A percentile compares a stretch with the other conserved stretches of the same genome.
Conservation (phyloP, 345 rosid genomes). For the Nasturtium officinale region DNA sequence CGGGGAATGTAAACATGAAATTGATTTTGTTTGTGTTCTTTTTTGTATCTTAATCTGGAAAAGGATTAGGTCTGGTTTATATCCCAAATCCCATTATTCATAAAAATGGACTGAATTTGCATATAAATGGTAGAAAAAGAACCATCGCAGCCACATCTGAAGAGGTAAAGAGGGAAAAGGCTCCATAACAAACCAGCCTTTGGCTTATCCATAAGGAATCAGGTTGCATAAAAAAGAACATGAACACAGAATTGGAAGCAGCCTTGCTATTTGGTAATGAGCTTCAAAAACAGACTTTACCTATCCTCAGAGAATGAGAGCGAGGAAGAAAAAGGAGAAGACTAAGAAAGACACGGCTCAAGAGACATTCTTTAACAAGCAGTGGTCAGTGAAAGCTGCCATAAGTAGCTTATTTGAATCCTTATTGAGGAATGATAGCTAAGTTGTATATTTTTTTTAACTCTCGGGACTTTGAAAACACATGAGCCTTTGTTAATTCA, state of each 20-base stretch:
- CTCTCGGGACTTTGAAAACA: background rate
- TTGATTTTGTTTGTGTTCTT: background rate
- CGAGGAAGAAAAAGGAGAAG: background rate
- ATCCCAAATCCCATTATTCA: too few species aligned
- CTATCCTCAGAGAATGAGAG: background rate
- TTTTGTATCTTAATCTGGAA: background rate
- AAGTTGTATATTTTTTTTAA: background rate
- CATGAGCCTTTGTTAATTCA: constrained; percentile 18
- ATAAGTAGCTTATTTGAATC: background rate
- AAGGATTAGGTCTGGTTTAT: background rate
- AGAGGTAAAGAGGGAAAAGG: background rate
- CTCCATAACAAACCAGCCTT: background rate
- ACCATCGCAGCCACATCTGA: background rate
- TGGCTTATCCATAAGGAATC: background rate
- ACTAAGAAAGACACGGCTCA: background rate
- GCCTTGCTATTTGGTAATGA: background rate
- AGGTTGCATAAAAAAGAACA: constrained; percentile 17
- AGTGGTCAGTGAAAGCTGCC: background rate
- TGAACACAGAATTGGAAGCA: background rate
- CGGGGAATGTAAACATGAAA: background rate
- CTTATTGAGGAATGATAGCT: background rate
- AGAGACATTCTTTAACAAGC: background rate
- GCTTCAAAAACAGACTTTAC: background rate
- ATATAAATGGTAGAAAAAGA: too few species aligned
- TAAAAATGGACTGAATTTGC: background rate